Base-by-base conservation (phyloP, 1,284 basidiomycete species). In the Quambalaria eucalypti region DNA sequence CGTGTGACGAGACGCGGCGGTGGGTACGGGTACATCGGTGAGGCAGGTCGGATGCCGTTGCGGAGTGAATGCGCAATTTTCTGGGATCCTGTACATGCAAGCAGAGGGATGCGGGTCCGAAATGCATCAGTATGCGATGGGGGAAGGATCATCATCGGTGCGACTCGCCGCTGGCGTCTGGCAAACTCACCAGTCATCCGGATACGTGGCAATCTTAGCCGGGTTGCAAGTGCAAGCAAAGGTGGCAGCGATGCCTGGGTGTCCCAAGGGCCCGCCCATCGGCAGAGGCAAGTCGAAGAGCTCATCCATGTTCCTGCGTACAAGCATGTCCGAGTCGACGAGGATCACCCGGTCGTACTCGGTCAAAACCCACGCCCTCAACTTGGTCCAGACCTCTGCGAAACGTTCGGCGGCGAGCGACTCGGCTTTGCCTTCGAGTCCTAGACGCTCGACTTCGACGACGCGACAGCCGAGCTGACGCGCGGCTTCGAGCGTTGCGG, bases 151-250 rank as follows among this genome's bases (percentile, higher is more conserved):
- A n/a, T n/a, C 31, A 36, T n/a, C 9, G 31, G 31, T 23, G 9
- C 14, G 40, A n/a, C 40, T 3, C n/a, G 8, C n/a, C 9, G 4
- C n/a, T 28, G 6, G n/a, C 28, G 10, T 2, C 1, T 14, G 19
- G 5, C 8, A 10, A 23, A 74, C 82, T 78, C 66, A 90, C 92
- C 92, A 97, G 73, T 95, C 89, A 4, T 72, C 67, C 2, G 93
- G 92, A 76, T 97, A 97, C 69, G 91, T 87, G 1, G 80, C 64
- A 40, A 92, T 77, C 70, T 84, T 85, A 51, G 84, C 83, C 8
- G 92, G 92, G 73, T 97, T 97, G 79, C 92, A 97, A 1, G 90
- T 86, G 72, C 92, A 97, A 7, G 84, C 91, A 62, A 92, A 91
- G 0, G 80, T 82, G 0, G 89, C 90, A 2, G 87, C 90, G 56